These are phyloP conservation scores for Nemania sp. DNA, from an alignment of 2,329 filamentous ascomycete genomes.

Conservation along the genomic window DNA sequence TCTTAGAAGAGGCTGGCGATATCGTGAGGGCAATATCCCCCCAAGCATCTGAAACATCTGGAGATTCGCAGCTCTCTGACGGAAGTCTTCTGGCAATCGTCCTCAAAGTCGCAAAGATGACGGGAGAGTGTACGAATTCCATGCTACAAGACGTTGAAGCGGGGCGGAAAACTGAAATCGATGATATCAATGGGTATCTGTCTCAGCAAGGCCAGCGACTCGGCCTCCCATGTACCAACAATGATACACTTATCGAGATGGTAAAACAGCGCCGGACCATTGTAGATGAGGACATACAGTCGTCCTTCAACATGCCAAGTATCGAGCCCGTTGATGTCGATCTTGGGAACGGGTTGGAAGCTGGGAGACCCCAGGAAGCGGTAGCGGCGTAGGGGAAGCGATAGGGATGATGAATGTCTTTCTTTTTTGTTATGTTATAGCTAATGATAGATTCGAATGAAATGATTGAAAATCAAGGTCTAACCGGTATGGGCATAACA, in stretches of 20 bases:
- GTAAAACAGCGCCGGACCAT: conserved; percentile 5
- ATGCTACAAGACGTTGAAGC: conserved; percentile 10
- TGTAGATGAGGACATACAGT: conserved; percentile 2
- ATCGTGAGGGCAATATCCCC: conserved; percentile 6
- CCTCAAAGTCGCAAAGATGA: not conserved
- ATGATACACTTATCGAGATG: conserved; percentile 2
- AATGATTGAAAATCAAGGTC: too few relatives aligned
- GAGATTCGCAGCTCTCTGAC: not conserved
- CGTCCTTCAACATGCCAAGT: conserved; percentile 3
- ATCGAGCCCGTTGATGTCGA: too few relatives aligned
- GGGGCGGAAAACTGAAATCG: conserved; percentile 10
- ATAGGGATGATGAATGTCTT: too few relatives aligned
- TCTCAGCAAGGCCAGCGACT: conserved; percentile 6
- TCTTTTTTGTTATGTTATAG: too few relatives aligned
- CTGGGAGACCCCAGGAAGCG: too few relatives aligned
- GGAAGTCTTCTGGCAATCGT: conserved; percentile 1
- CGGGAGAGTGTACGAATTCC: conserved; percentile 4
- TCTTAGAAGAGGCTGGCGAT: conserved; percentile 1
- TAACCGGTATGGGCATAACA: too few relatives aligned
- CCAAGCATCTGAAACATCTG: not conserved
- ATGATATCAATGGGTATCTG: conserved; percentile 14
- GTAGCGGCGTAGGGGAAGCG: too few relatives aligned
- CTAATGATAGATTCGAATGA: too few relatives aligned
- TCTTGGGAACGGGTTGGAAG: too few relatives aligned
- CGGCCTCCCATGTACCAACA: conserved; percentile 2